A percentile compares a stretch with the other conserved stretches of the same genome.
These are phyloP conservation scores for Dillenia turbinata DNA, from an alignment of 164 flowering plant genomes.

Conservation along the genomic window DNA sequence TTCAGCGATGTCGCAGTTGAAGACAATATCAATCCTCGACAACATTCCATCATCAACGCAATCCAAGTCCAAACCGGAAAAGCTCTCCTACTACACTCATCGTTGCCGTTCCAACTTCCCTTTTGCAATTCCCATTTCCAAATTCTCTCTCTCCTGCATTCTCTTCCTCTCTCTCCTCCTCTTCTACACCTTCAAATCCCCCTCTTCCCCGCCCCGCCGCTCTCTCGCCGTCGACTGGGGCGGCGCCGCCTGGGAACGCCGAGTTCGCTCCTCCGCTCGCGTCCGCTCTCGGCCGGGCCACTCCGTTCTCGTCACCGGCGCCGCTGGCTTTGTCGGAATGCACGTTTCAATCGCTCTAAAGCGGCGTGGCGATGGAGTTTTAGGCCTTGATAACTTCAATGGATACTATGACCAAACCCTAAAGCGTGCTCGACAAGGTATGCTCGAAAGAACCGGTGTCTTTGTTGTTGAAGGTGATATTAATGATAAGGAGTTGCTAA, in stretches of 20 bases:
- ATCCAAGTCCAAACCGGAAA: slow-evolving; percentile 38
- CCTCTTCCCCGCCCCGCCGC: slow-evolving; percentile 14
- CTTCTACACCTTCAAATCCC: slow-evolving; percentile 20
- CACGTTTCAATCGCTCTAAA: slow-evolving; percentile 19
- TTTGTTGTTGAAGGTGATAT: slow-evolving; percentile 27
- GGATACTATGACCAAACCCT: slow-evolving; percentile 21
- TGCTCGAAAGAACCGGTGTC: slow-evolving; percentile 12
- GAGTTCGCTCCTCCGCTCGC: slow-evolving; percentile 17
- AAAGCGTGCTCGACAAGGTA: slow-evolving; percentile 11
- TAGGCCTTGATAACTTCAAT: slow-evolving; percentile 26
- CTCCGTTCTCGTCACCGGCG: slow-evolving; percentile 22
- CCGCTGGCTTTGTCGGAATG: slow-evolving; percentile 10
- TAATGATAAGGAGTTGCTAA: slow-evolving; percentile 22
- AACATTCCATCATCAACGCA: slow-evolving; percentile 33
- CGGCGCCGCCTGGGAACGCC: slow-evolving; percentile 20
- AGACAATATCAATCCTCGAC: slow-evolving; percentile 22
- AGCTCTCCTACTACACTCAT: slow-evolving; percentile 14
- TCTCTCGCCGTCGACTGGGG: slow-evolving; percentile 18
- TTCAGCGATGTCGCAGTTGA: slow-evolving; percentile 1
- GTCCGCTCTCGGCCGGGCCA: slow-evolving; percentile 6
- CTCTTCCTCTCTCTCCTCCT: slow-evolving; percentile 32
- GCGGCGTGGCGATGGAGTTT: slow-evolving; percentile 25
- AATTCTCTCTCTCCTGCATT: slow-evolving; percentile 8
- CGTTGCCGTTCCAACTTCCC: slow-evolving; percentile 16
- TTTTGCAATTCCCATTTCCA: slow-evolving; percentile 12